A percentile compares a stretch with the other conserved stretches of the same genome.
phyloP scores from a whole-genome alignment of 2,329 filamentous ascomycete species.

The Trichoderma pleuroti region DNA sequence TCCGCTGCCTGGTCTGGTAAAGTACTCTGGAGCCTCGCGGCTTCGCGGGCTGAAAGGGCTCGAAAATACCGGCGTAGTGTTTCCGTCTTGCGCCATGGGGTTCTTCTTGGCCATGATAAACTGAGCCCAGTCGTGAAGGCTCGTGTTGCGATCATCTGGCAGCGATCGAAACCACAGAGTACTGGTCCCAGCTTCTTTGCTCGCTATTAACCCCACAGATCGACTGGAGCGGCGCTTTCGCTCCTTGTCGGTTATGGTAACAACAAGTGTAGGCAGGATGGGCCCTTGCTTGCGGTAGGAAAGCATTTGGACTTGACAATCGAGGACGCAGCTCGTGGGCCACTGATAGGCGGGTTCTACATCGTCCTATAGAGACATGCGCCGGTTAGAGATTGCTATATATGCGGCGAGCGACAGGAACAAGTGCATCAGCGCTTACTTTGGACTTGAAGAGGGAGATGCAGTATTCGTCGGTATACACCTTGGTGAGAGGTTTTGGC shows the following conservation, averaged over 20 bases:
- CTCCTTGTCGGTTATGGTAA: constrained; percentile 58
- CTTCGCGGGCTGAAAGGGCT: constrained; percentile 48
- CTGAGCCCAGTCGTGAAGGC: constrained; percentile 58
- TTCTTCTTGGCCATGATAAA: constrained; percentile 47
- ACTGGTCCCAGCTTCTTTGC: constrained; percentile 47
- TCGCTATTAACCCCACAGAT: constrained; percentile 53
- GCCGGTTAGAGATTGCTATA: neutral
- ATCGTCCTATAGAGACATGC: constrained; percentile 42
- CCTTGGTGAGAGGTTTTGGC: constrained; percentile 36
- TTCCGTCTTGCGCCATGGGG: constrained; percentile 48
- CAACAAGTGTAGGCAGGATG: constrained; percentile 55
- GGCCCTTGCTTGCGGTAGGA: constrained; percentile 61
- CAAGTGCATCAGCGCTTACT: constrained; percentile 33
- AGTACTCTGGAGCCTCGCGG: constrained; percentile 42
- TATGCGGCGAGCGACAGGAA: neutral
- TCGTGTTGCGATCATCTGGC: constrained; percentile 48
- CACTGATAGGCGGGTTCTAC: constrained; percentile 53
- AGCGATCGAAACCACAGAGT: constrained; percentile 56
- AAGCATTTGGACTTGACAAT: constrained; percentile 57
- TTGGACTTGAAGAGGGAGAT: constrained; percentile 56
- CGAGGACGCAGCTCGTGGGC: constrained; percentile 48
- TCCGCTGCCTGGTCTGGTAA: constrained; percentile 44
- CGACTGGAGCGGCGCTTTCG: constrained; percentile 63
- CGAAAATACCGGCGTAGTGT: constrained; percentile 52
- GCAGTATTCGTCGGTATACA: constrained; percentile 42